Conservation (phyloP, 129 eudicot genomes). For the Apium graveolens region DNA sequence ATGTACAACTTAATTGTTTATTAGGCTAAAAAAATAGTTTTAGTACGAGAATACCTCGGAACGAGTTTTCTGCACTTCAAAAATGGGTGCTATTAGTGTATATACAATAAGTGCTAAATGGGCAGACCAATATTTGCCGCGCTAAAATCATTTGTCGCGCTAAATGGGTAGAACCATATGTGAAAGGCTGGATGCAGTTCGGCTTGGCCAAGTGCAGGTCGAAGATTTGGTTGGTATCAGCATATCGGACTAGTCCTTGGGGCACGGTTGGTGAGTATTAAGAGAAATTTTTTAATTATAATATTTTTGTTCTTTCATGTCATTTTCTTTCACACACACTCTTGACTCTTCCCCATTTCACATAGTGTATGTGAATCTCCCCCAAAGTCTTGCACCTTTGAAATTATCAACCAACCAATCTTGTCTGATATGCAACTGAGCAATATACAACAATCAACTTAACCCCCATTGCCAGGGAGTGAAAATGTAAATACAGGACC, state of each 20-base stretch:
- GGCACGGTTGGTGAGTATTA: not conserved
- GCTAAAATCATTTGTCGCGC: too few species aligned
- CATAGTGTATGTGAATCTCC: not conserved
- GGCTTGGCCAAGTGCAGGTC: slow-evolving; percentile 8
- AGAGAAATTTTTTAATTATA: not conserved
- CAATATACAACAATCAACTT: not conserved
- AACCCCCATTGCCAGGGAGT: not conserved
- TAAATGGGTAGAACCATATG: too few species aligned
- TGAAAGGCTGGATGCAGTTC: not conserved
- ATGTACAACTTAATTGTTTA: too few species aligned
- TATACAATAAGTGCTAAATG: too few species aligned
- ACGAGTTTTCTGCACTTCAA: too few species aligned
- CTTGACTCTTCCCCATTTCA: not conserved
- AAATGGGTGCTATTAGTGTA: too few species aligned
- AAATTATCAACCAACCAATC: not conserved
- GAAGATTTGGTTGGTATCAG: slow-evolving; percentile 27
- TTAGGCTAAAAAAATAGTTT: not conserved
- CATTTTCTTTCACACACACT: not conserved
- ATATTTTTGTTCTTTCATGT: not conserved
- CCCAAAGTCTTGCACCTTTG: not conserved
- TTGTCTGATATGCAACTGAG: not conserved
- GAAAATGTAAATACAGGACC: not conserved
- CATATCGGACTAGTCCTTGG: slow-evolving; percentile 15
- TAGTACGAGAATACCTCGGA: not conserved
- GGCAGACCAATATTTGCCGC: too few species aligned